phyloP scores from a whole-genome alignment of 768 basidiomycete species.

The Tephrocybe sp. region DNA sequence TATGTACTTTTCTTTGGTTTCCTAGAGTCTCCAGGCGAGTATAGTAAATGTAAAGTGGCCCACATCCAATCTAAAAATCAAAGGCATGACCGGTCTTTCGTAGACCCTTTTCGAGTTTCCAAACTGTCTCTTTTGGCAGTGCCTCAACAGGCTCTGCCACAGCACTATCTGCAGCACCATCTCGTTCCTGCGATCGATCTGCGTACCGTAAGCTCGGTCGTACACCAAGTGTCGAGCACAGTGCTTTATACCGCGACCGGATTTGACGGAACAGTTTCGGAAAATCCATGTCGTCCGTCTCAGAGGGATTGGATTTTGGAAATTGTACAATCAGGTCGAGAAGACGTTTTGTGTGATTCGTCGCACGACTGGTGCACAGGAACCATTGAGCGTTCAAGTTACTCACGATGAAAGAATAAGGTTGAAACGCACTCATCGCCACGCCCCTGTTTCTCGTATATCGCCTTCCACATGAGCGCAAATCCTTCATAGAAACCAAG shows the following conservation, averaged over 20 bases:
- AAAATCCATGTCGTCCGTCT: slow-evolving; percentile 59
- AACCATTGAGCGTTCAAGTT: not conserved
- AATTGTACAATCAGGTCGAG: slow-evolving; percentile 73
- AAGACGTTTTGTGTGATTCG: slow-evolving; percentile 66
- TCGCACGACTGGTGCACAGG: slow-evolving; percentile 48
- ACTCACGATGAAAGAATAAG: not conserved
- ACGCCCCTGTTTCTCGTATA: too few relatives aligned
- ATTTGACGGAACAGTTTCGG: slow-evolving; percentile 79
- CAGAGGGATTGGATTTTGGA: slow-evolving; percentile 74
- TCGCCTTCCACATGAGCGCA: too few relatives aligned
- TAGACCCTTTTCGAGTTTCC: slow-evolving; percentile 11
- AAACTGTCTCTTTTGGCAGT: slow-evolving; percentile 2
- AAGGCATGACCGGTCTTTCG: slow-evolving; percentile 11
- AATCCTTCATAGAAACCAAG: too few relatives aligned
- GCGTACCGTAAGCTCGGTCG: slow-evolving; percentile 41
- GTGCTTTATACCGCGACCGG: slow-evolving; percentile 81
- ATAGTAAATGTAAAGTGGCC: too few relatives aligned
- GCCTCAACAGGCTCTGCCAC: slow-evolving; percentile 6
- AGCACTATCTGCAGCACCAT: slow-evolving; percentile 12
- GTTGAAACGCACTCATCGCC: slow-evolving; percentile 50
- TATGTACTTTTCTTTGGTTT: too few relatives aligned
- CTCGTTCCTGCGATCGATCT: slow-evolving; percentile 22
- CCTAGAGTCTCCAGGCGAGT: too few relatives aligned
- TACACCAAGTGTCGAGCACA: slow-evolving; percentile 82
- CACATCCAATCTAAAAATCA: slow-evolving; percentile 10